Evolutionary conservation across 2,329 filamentous ascomycete species (phyloP).

Genomic region (Paraconiothyrium sp.): DNA sequence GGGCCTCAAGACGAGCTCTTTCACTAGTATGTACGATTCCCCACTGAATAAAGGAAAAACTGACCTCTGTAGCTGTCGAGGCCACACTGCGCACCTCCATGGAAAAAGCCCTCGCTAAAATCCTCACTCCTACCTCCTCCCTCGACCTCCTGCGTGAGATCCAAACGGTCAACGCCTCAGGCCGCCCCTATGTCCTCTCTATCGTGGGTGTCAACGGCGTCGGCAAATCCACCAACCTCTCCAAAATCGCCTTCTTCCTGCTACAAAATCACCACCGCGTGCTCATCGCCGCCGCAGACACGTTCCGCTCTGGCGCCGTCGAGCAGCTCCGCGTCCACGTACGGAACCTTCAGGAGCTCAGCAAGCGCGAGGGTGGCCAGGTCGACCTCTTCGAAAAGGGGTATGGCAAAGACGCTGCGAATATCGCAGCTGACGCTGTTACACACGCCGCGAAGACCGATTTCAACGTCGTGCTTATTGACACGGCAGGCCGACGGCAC

Average conservation of each 20-base stretch:
- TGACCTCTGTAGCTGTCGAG: conserved; percentile 68
- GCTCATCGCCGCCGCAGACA: conserved; percentile 92
- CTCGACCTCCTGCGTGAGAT: conserved; percentile 95
- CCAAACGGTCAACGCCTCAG: conserved; percentile 72
- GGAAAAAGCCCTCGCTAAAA: conserved; percentile 91
- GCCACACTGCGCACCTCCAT: conserved; percentile 84
- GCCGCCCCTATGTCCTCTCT: conserved; percentile 93
- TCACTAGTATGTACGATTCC: conserved; percentile 69
- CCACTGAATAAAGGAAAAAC: conserved; percentile 22
- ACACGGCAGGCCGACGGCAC: conserved; percentile 92
- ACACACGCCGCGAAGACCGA: conserved; percentile 75
- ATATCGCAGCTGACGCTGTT: conserved; percentile 95
- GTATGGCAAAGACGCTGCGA: conserved; percentile 96
- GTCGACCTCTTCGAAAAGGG: conserved; percentile 97
- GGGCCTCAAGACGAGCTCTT: conserved; percentile 89
- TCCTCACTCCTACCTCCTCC: conserved; percentile 93
- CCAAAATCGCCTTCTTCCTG: conserved; percentile 98
- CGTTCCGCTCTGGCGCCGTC: conserved; percentile 95
- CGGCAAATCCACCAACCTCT: conserved; percentile 96
- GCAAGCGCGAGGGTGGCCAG: conserved; percentile 77
- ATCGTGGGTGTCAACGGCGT: conserved; percentile 99
- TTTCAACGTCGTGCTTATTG: conserved; percentile 95
- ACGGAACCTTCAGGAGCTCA: conserved; percentile 89
- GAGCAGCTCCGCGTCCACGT: conserved; percentile 97
- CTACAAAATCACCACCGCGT: conserved; percentile 97